Evolutionary conservation across 2,329 filamentous ascomycete species (phyloP).

Genomic region (Rhynchosporium graminicola): DNA sequence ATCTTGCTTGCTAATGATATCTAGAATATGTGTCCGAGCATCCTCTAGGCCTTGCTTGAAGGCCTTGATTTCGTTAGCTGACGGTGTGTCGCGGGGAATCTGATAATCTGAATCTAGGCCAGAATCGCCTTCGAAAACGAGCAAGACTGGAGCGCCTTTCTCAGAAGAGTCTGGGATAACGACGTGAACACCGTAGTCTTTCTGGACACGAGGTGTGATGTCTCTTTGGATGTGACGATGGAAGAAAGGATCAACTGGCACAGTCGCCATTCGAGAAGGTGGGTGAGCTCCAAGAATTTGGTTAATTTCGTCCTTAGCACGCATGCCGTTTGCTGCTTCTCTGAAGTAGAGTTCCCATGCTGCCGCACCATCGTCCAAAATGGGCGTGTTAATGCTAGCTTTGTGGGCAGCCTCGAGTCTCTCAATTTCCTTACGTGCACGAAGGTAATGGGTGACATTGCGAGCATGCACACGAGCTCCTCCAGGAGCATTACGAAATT

Average conservation of each 20-base stretch:
- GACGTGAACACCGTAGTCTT: constrained; percentile 71
- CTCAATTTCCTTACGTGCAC: constrained; percentile 77
- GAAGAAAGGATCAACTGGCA: constrained; percentile 77
- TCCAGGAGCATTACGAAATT: constrained; percentile 73
- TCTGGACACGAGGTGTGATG: constrained; percentile 62
- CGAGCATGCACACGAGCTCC: constrained; percentile 78
- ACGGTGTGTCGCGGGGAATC: constrained; percentile 56
- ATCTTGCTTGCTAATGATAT: constrained; percentile 61
- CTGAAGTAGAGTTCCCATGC: constrained; percentile 88
- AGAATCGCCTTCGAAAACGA: constrained; percentile 73
- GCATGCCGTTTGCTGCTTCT: constrained; percentile 79
- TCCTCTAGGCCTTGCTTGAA: constrained; percentile 59
- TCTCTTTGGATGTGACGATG: constrained; percentile 70
- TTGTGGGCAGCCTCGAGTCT: constrained; percentile 78
- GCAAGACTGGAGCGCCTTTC: constrained; percentile 61
- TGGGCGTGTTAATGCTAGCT: constrained; percentile 84
- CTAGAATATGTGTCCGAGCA: constrained; percentile 57
- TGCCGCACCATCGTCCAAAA: constrained; percentile 66
- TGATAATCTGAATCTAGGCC: constrained; percentile 51
- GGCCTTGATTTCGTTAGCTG: constrained; percentile 48
- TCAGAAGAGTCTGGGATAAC: constrained; percentile 69
- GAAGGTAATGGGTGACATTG: constrained; percentile 84
- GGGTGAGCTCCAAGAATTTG: constrained; percentile 73
- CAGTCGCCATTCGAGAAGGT: constrained; percentile 66
- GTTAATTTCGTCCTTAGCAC: constrained; percentile 73